phyloP scores from a whole-genome alignment of 2,329 filamentous ascomycete species.

The Colletotrichum simmondsii region DNA sequence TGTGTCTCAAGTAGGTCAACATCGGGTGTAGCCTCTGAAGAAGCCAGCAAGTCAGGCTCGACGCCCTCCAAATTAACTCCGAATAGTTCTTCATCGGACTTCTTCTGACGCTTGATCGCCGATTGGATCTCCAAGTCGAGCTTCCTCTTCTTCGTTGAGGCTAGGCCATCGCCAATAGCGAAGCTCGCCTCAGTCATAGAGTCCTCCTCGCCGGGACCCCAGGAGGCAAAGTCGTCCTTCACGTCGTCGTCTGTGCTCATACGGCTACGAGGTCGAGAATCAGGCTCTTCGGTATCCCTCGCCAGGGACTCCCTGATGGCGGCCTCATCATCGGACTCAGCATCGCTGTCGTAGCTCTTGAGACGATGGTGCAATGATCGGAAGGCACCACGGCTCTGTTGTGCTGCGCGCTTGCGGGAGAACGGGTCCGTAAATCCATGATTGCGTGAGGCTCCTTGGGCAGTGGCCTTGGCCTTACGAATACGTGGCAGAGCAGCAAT shows the following conservation, averaged over 20 bases:
- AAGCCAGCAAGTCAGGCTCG: slow-evolving; percentile 60
- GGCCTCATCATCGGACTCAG: slow-evolving; percentile 89
- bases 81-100: slow-evolving; percentile 82
- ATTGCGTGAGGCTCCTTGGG: slow-evolving; percentile 63
- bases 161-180: slow-evolving; percentile 66
- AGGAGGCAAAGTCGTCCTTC: slow-evolving; percentile 60
- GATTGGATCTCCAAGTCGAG: slow-evolving; percentile 75
- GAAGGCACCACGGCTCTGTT: slow-evolving; percentile 67
- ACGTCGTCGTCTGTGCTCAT: slow-evolving; percentile 65
- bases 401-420: slow-evolving; percentile 70
- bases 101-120: slow-evolving; percentile 83
- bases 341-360: slow-evolving; percentile 78
- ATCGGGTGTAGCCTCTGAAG: slow-evolving; percentile 63
- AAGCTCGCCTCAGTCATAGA: slow-evolving; percentile 80
- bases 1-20: slow-evolving; percentile 57
- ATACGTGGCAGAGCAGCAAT: slow-evolving; percentile 79
- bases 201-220: slow-evolving; percentile 68
- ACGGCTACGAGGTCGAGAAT: slow-evolving; percentile 83
- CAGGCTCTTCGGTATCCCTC: slow-evolving; percentile 85
- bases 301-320: slow-evolving; percentile 69
- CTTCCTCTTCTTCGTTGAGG: slow-evolving; percentile 75
- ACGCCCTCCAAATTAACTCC: slow-evolving; percentile 68
- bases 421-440: slow-evolving; percentile 75
- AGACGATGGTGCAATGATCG: slow-evolving; percentile 86
- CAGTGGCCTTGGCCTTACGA: slow-evolving; percentile 72